Evolutionary conservation across 2,329 filamentous ascomycete species (phyloP).

Genomic region (Xylariaceae sp.): DNA sequence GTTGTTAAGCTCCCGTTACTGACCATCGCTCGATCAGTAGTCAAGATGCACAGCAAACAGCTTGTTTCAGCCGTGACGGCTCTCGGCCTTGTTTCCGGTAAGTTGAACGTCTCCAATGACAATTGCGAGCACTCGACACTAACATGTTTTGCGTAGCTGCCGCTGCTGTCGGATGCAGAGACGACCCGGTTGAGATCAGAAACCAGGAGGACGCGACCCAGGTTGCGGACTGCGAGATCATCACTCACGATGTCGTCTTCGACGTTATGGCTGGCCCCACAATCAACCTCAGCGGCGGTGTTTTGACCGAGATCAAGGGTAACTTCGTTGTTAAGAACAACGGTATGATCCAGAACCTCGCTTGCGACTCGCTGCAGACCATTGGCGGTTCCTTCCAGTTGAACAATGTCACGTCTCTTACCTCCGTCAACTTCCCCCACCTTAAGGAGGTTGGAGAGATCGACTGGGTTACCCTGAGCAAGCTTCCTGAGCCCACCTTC

Average conservation of each 20-base stretch:
- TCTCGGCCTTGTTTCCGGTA: slow-evolving; percentile 41
- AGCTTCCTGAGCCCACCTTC: slow-evolving; percentile 46
- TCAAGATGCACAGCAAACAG: slow-evolving; percentile 45
- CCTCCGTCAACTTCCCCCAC: slow-evolving; percentile 58
- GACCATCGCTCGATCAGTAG: slow-evolving; percentile 10
- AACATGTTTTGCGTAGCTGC: slow-evolving; percentile 23
- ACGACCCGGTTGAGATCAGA: slow-evolving; percentile 50
- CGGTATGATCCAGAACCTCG: slow-evolving; percentile 55
- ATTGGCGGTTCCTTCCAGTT: slow-evolving; percentile 70
- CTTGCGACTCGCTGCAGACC: slow-evolving; percentile 53
- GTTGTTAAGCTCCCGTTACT: slow-evolving; percentile 1
- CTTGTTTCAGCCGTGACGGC: slow-evolving; percentile 43
- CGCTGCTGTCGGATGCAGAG: slow-evolving; percentile 31
- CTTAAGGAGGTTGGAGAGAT: slow-evolving; percentile 64
- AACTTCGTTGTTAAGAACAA: slow-evolving; percentile 57
- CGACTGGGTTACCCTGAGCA: slow-evolving; percentile 65
- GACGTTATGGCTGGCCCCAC: slow-evolving; percentile 48
- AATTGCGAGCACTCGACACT: no score
- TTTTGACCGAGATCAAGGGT: slow-evolving; percentile 48
- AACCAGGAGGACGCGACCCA: slow-evolving; percentile 56
- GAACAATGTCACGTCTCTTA: slow-evolving; percentile 62
- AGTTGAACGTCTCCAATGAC: slow-evolving; percentile 17
- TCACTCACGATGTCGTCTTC: slow-evolving; percentile 64
- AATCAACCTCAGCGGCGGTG: slow-evolving; percentile 55
- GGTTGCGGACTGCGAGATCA: slow-evolving; percentile 60